phyloP scores from a whole-genome alignment of 257 asterid species.

The Eucommia ulmoides region DNA sequence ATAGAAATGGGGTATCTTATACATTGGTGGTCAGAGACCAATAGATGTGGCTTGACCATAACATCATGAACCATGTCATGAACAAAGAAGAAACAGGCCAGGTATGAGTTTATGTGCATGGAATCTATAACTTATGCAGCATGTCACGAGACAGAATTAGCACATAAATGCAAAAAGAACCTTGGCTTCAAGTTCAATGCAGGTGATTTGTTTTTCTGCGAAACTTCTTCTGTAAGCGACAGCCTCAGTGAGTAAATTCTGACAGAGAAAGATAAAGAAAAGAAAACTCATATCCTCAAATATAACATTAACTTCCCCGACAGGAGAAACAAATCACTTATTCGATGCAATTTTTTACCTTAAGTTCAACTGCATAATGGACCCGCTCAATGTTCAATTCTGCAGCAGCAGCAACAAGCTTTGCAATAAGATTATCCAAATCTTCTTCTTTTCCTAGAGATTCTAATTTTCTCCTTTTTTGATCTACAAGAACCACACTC shows the following conservation, averaged over 20 bases:
- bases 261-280: slow-evolving; percentile 12
- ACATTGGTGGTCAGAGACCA: no score
- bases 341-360: slow-evolving; percentile 28
- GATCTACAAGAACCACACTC: slow-evolving; percentile 28
- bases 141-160: background rate
- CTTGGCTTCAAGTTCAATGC: slow-evolving; percentile 63
- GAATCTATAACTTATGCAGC: background rate
- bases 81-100: background rate
- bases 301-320: background rate
- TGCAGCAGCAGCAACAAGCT: slow-evolving; percentile 39
- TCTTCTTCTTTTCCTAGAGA: slow-evolving; percentile 54
- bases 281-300: background rate
- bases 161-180: no score
- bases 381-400: slow-evolving; percentile 48
- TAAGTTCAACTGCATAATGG: slow-evolving; percentile 39
- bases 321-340: background rate
- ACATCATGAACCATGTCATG: background rate
- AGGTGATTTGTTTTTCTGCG: slow-evolving; percentile 53
- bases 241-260: slow-evolving; percentile 67
- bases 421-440: slow-evolving; percentile 36
- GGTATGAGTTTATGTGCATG: background rate
- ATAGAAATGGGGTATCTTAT: no score
- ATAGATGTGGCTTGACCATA: no score
- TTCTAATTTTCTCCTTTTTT: slow-evolving; percentile 36
- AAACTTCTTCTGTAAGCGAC: slow-evolving; percentile 50